Percentiles rank a stretch among this genome's conserved stretches.
phyloP scores from a whole-genome alignment of 83 land plant genomes.

The Diphasiastrum complanatum region DNA sequence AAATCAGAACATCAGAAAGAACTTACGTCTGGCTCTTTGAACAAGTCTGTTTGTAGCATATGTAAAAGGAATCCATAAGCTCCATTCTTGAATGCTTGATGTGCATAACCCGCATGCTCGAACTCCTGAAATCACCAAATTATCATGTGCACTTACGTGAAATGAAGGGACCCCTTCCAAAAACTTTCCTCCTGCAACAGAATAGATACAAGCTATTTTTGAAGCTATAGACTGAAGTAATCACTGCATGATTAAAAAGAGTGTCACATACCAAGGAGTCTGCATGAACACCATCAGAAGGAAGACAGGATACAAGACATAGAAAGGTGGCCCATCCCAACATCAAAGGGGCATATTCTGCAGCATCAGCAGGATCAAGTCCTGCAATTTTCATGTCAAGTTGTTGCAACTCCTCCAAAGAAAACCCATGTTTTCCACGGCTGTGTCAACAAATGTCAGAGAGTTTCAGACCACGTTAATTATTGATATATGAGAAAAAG shows the following conservation, averaged over 20 bases:
- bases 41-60: neutral
- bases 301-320: conserved; percentile 10
- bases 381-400: neutral
- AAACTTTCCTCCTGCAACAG: neutral
- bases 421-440: conserved; percentile 6
- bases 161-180: neutral
- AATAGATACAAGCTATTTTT: neutral
- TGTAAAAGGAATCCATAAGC: neutral
- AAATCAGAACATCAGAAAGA: neutral
- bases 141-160: neutral
- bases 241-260: neutral
- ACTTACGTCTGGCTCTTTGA: conserved; percentile 1
- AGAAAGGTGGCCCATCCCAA: conserved; percentile 12
- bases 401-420: conserved; percentile 1
- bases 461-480: neutral
- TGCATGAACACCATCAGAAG: conserved; percentile 15
- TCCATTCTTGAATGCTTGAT: neutral
- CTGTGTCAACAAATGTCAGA: neutral
- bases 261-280: conserved; percentile 1
- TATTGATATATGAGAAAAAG: neutral
- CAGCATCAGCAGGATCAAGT: neutral
- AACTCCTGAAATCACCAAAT: conserved; percentile 7
- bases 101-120: neutral
- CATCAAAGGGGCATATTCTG: conserved; percentile 12
- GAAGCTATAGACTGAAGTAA: neutral